Conservation (phyloP, 257 asterid species). For the Cinchona pubescens region DNA sequence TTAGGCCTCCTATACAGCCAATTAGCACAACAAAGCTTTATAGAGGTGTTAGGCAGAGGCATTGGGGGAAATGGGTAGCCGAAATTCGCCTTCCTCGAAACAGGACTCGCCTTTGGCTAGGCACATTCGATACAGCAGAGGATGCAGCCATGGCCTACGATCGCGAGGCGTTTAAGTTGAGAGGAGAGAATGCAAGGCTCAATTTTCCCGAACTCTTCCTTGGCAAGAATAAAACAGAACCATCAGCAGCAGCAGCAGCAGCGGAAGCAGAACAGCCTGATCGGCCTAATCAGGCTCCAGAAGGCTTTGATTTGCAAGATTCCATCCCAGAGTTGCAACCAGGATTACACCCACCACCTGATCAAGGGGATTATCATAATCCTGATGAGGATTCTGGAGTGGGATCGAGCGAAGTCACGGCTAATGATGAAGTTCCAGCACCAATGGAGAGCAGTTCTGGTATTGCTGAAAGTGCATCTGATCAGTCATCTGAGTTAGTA, state of each 20-base stretch:
- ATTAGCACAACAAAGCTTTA: constrained; percentile 59
- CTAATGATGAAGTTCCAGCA: constrained; percentile 26
- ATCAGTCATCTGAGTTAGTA: constrained; percentile 54
- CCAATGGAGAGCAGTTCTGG: constrained; percentile 25
- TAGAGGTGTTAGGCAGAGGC: constrained; percentile 92
- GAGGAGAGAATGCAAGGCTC: constrained; percentile 85
- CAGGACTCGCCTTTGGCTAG: constrained; percentile 93
- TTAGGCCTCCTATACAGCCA: constrained; percentile 48
- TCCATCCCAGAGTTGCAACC: constrained; percentile 19
- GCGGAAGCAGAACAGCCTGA: constrained; percentile 1
- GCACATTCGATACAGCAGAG: constrained; percentile 90
- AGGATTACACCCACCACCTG: background rate
- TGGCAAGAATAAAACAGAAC: constrained; percentile 40
- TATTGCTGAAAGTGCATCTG: constrained; percentile 5
- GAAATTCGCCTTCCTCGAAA: constrained; percentile 88
- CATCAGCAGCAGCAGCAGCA: background rate
- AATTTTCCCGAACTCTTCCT: constrained; percentile 75
- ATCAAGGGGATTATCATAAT: constrained; percentile 21
- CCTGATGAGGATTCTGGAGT: constrained; percentile 30
- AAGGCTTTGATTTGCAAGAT: constrained; percentile 6
- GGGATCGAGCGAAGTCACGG: constrained; percentile 28
- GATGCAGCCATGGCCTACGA: constrained; percentile 94
- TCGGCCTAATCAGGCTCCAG: constrained; percentile 13
- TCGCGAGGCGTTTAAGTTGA: constrained; percentile 75
- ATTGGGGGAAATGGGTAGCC: constrained; percentile 99